phyloP scores from a whole-genome alignment of 768 basidiomycete genomes.

The Zangia roseola region DNA sequence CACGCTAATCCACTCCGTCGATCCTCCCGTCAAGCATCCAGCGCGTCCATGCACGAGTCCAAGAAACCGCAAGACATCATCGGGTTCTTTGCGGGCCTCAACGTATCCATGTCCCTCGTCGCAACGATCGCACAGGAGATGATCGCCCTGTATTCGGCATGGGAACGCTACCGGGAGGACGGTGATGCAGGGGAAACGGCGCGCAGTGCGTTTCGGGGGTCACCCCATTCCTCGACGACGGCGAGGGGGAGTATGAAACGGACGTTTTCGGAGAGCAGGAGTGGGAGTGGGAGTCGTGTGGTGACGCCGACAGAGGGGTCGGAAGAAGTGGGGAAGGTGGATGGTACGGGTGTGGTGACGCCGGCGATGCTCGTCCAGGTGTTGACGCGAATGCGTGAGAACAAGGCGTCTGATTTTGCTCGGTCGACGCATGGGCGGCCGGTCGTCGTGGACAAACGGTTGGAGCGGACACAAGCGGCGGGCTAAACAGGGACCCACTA shows the following conservation, averaged over 20 bases:
- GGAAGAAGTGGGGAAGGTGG: slow-evolving; percentile 20
- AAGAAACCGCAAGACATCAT: slow-evolving; percentile 64
- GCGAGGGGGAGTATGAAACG: slow-evolving; percentile 25
- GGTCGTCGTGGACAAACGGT: slow-evolving; percentile 64
- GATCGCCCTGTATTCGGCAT: slow-evolving; percentile 82
- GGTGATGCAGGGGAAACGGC: slow-evolving; percentile 35
- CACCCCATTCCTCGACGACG: slow-evolving; percentile 18
- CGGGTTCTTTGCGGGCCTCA: slow-evolving; percentile 80
- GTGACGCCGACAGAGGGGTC: slow-evolving; percentile 28
- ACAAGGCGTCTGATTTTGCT: slow-evolving; percentile 53
- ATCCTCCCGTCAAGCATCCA: slow-evolving; percentile 49
- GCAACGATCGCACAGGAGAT: slow-evolving; percentile 90
- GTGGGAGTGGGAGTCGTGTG: slow-evolving; percentile 26
- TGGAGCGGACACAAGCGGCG: slow-evolving; percentile 69
- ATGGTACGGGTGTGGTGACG: slow-evolving; percentile 42
- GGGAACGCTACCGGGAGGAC: slow-evolving; percentile 81
- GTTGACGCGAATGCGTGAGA: slow-evolving; percentile 67
- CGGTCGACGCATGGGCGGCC: slow-evolving; percentile 49
- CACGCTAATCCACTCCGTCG: slow-evolving; percentile 47
- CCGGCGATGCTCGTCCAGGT: slow-evolving; percentile 55
- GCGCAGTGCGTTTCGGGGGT: slow-evolving; percentile 21
- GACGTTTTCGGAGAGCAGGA: slow-evolving; percentile 18
- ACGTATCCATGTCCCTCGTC: slow-evolving; percentile 79
- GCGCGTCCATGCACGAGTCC: slow-evolving; percentile 22
- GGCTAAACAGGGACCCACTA: slow-evolving; percentile 30